A percentile compares a stretch with the other conserved stretches of the same genome.
These are phyloP conservation scores for Uromyces viciae-fabae DNA, from an alignment of 1,284 basidiomycete species.

Conservation along the genomic window DNA sequence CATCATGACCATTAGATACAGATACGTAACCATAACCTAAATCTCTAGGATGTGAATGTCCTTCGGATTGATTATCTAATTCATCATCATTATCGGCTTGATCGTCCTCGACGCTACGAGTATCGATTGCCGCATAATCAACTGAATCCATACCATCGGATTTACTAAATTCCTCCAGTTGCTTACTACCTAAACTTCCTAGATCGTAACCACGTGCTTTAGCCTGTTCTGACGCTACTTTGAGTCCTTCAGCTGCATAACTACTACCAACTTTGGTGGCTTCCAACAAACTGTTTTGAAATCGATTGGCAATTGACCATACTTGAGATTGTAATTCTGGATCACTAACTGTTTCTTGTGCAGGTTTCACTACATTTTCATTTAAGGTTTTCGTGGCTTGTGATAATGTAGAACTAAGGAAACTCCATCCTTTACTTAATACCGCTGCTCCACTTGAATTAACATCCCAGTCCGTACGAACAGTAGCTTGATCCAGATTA, in stretches of 20 bases:
- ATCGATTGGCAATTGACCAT: conserved; percentile 28
- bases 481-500: not conserved
- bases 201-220: conserved; percentile 39
- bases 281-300: conserved; percentile 26
- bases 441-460: not conserved
- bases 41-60: not conserved
- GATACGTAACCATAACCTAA: not conserved
- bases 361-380: conserved; percentile 31
- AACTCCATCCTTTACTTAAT: conserved; percentile 32
- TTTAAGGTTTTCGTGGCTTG: conserved; percentile 22
- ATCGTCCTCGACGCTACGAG: not conserved
- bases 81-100: conserved; percentile 41
- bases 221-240: conserved; percentile 35
- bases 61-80: not conserved
- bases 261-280: conserved; percentile 33
- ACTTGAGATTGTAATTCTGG: conserved; percentile 38
- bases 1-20: not conserved
- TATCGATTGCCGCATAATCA: conserved; percentile 26
- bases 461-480: not conserved
- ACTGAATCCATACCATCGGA: not conserved
- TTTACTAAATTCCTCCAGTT: conserved; percentile 23
- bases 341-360: conserved; percentile 21
- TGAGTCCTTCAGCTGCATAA: conserved; percentile 37
- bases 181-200: conserved; percentile 19
- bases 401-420: conserved; percentile 31